Evolutionary conservation across 371 early-diverging fungal species (phyloP), one percentile per base, ranked within the genome.

Genomic region (Mortierella sp.): DNA sequence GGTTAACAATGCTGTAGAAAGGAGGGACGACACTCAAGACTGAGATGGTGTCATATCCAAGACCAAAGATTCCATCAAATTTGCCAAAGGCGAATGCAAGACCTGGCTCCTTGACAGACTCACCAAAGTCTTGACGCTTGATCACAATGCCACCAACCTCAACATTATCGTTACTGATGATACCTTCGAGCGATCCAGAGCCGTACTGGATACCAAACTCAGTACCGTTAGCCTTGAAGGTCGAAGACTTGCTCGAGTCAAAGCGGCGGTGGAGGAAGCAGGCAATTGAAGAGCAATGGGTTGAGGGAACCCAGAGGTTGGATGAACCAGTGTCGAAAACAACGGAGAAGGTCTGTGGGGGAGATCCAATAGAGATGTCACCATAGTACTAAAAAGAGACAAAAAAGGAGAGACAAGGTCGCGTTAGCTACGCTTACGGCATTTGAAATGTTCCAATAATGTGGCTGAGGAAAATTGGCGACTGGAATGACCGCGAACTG

Each of bases 291-390:
- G 80, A 85, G 86, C 98, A 98, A 70, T 92, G 92, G 13, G 93
- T 95, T 32, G 96, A 96, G 4, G 98, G 98, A 32, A 99, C 97
- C 98, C 98, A 97, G 13, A 97, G 90, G 83, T 97, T 97, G 55
- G 95, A 94, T 33, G 97, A 96, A 4, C 97, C 97, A 15, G 98
- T 97, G 83, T 98, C 98, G 65, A 97, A 95, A 22, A 99, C 93
- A 36, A 97, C 96, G 36, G 91, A 91, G 87, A 98, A 98, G n/a
- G 83, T 88, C 86, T 98, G 97, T 28, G 91, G 86, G 11, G 97
- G 98, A 19, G 94, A 92, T 43, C 97, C 97, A 57, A 97, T 70
- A 15, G 84, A 82, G 75, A 97, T 92, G 52, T 95, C 95, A 47
- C 97, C 97, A 79, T 91, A 97, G 89, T 97, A 97, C 88, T 90